Evolutionary conservation across 2,329 filamentous ascomycete genomes (phyloP).

Genomic region (Penicillium sp.): DNA sequence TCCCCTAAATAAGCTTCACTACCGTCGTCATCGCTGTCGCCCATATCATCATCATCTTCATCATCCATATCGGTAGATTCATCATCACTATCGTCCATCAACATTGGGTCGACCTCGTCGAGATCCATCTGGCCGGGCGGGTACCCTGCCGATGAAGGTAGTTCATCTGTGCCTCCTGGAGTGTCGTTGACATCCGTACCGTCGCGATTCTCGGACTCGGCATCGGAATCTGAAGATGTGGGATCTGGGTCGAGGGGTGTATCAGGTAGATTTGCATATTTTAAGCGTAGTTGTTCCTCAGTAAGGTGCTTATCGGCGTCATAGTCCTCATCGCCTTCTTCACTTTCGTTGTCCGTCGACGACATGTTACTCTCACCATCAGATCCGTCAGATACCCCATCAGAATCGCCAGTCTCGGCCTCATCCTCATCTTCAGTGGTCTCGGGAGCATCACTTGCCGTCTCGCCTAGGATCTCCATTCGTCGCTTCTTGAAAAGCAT

Average conservation of each 20-base stretch:
- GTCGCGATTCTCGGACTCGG: constrained; percentile 27
- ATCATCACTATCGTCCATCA: constrained; percentile 54
- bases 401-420: constrained; percentile 53
- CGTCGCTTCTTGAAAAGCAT: constrained; percentile 54
- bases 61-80: constrained; percentile 54
- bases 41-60: constrained; percentile 41
- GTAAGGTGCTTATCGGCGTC: constrained; percentile 51
- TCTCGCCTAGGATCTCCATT: constrained; percentile 53
- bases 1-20: constrained; percentile 60
- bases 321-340: constrained; percentile 42
- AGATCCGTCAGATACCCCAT: constrained; percentile 62
- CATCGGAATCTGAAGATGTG: constrained; percentile 31
- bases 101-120: constrained; percentile 50
- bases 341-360: constrained; percentile 50
- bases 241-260: constrained; percentile 28
- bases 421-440: constrained; percentile 63
- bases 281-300: constrained; percentile 52
- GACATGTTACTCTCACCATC: constrained; percentile 59
- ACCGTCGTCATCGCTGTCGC: constrained; percentile 51
- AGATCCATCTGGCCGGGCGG: constrained; percentile 31
- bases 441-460: constrained; percentile 73
- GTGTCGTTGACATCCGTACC: constrained; percentile 26
- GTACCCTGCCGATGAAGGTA: constrained; percentile 32
- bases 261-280: constrained; percentile 50
- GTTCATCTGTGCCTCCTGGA: constrained; percentile 17